These are phyloP conservation scores for Talaromyces sp. DNA, from an alignment of 2,329 filamentous ascomycete genomes.

Conservation along the genomic window DNA sequence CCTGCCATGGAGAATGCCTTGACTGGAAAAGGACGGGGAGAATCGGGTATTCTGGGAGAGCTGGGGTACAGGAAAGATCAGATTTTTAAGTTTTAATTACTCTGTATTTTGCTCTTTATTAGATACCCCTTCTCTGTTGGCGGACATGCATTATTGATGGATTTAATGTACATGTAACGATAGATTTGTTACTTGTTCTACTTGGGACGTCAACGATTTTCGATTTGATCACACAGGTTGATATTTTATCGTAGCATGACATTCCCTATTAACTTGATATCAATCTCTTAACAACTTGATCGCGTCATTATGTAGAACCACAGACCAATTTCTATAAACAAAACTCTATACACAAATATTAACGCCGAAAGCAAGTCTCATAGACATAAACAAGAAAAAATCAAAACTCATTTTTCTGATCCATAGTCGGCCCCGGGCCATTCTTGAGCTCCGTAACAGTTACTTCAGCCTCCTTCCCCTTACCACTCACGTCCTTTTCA, in stretches of 20 bases:
- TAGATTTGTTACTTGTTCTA: not conserved
- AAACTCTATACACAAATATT: not conserved
- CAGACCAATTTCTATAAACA: not conserved
- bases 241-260: not conserved
- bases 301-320: not conserved
- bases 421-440: not conserved
- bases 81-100: slow-evolving; percentile 55
- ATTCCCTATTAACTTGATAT: not conserved
- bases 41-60: slow-evolving; percentile 53
- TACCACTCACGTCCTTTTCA: not conserved
- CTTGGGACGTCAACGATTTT: no score
- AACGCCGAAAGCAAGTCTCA: not conserved
- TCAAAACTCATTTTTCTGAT: slow-evolving; percentile 1
- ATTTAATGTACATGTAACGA: not conserved
- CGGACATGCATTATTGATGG: not conserved
- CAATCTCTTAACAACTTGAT: not conserved
- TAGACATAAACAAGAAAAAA: not conserved
- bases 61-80: slow-evolving; percentile 58
- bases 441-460: slow-evolving; percentile 4
- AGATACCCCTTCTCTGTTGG: not conserved
- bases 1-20: slow-evolving; percentile 59
- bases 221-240: not conserved
- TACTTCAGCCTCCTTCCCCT: not conserved
- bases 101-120: not conserved
- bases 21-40: slow-evolving; percentile 26